Conservation (phyloP, 345 rosid species). For the Bretschneidera sinensis region DNA sequence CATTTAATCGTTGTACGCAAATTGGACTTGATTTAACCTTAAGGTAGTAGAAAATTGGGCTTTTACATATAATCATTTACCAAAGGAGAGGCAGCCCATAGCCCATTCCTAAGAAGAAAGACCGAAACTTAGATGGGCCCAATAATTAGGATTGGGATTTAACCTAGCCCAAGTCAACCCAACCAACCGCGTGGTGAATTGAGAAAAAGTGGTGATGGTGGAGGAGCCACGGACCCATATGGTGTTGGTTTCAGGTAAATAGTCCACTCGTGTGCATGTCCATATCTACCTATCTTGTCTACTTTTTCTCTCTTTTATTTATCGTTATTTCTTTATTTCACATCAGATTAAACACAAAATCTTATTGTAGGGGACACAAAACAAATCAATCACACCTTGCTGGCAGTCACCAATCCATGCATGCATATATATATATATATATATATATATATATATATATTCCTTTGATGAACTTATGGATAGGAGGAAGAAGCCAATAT, state of each 20-base stretch:
- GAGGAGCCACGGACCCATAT: conserved; percentile 40
- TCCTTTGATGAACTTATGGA: too few species aligned
- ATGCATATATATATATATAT: neutral
- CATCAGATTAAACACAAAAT: neutral
- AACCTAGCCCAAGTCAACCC: too few species aligned
- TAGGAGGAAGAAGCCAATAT: too few species aligned
- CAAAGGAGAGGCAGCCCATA: too few species aligned
- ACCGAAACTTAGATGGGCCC: too few species aligned
- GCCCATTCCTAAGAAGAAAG: too few species aligned
- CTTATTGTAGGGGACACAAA: conserved; percentile 12
- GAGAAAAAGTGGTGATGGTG: neutral
- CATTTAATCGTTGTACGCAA: too few species aligned
- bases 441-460: neutral
- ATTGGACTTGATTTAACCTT: too few species aligned
- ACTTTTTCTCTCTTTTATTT: conserved; percentile 5
- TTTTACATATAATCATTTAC: too few species aligned
- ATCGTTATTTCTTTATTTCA: neutral
- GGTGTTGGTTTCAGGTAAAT: conserved; percentile 18
- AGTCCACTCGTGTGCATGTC: conserved; percentile 36
- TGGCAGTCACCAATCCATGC: conserved; percentile 20
- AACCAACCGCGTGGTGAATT: too few species aligned
- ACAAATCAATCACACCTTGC: conserved; percentile 23
- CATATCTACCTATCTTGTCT: conserved; percentile 7
- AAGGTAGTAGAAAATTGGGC: too few species aligned
- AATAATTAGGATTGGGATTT: too few species aligned